A percentile compares a stretch with the other conserved stretches of the same genome.
Evolutionary conservation across 371 early-diverging fungal species (phyloP).

Genomic region (Mortierella sp.): DNA sequence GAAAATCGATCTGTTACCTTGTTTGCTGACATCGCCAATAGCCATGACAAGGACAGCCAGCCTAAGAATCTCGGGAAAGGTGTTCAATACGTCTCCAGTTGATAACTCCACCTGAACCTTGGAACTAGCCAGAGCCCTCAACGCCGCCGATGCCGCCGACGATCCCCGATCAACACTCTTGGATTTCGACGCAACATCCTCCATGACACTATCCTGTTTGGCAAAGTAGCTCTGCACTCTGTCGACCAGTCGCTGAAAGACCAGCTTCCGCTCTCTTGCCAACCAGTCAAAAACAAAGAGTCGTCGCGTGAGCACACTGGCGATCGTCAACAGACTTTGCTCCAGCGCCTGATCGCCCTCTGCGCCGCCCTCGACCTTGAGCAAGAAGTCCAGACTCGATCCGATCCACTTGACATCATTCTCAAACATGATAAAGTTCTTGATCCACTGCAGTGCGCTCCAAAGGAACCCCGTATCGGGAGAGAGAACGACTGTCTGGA

Average conservation of each 20-base stretch:
- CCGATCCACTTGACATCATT: conserved; percentile 31
- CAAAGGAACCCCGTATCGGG: conserved; percentile 32
- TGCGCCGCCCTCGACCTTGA: conserved; percentile 22
- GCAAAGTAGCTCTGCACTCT: conserved; percentile 29
- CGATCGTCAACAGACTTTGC: conserved; percentile 33
- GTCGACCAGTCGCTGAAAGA: conserved; percentile 22
- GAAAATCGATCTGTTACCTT: conserved; percentile 34
- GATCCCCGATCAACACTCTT: neutral
- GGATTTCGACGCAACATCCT: conserved; percentile 16
- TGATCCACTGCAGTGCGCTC: conserved; percentile 44
- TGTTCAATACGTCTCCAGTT: conserved; percentile 24
- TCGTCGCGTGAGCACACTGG: conserved; percentile 24
- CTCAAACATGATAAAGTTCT: conserved; percentile 23
- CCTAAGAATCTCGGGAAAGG: conserved; percentile 37
- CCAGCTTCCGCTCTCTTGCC: conserved; percentile 17
- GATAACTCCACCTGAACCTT: conserved; percentile 33
- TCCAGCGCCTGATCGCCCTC: conserved; percentile 27
- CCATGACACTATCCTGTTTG: conserved; percentile 31
- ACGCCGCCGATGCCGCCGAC: neutral
- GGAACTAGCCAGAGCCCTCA: neutral
- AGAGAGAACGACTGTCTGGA: conserved; percentile 30
- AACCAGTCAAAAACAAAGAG: conserved; percentile 45
- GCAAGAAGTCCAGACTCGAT: conserved; percentile 32
- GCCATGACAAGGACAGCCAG: conserved; percentile 31
- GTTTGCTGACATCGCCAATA: conserved; percentile 24